Base-by-base conservation (phyloP, 2,329 filamentous ascomycete species). In the Scolecobasidium constrictum region DNA sequence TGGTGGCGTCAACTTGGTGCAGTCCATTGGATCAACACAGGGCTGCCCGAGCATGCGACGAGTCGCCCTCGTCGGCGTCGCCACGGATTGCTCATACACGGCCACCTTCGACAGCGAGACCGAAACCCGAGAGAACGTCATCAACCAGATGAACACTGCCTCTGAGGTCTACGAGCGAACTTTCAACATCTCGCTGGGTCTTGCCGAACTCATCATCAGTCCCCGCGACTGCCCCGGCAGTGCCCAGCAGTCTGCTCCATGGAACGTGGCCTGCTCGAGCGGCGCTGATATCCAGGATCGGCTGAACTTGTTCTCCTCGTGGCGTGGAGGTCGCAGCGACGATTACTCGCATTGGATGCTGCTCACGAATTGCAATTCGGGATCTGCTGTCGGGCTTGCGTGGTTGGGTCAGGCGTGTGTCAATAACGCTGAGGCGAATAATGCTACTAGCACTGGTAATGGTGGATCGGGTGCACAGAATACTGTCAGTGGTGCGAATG, bases 151-250 rank as follows among this genome's bases (percentile, higher is more conserved):
- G 59, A 95, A 94, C 64, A 71, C 78, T 35, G 92, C 92, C 1
- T 95, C 90, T 2, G 76, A 79, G 48, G 66, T 95, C 7, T 98
- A 92, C 56, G 92, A 98, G 60, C 77, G 72, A 52, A 84, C 84
- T 5, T 96, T 98, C 67, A 95, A 95, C 62, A 90, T 98, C 53
- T 90, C 88, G 0, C 77, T 98, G 26, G 92, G 87, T 35, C 77
- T 98, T 47, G 78, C 81, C 51, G 94, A 94, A 56, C 63, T 98
- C 42, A 83, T 86, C 21, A 76, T 95, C 47, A 85, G 77, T 44
- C 77, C 85, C 35, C 62, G 72, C 3, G 67, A 69, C n/a, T 98
- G 92, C 55, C 86, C 90, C 0, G 75, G 76, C 3, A 74, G 77
- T 0, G 66, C 82, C 4, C 71, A 79, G 7, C 56, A 75, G 2